Evolutionary conservation across 208 protist genomes (phyloP), one percentile per base, ranked within the genome.

Genomic region (Acanthamoeba polyphaga): DNA sequence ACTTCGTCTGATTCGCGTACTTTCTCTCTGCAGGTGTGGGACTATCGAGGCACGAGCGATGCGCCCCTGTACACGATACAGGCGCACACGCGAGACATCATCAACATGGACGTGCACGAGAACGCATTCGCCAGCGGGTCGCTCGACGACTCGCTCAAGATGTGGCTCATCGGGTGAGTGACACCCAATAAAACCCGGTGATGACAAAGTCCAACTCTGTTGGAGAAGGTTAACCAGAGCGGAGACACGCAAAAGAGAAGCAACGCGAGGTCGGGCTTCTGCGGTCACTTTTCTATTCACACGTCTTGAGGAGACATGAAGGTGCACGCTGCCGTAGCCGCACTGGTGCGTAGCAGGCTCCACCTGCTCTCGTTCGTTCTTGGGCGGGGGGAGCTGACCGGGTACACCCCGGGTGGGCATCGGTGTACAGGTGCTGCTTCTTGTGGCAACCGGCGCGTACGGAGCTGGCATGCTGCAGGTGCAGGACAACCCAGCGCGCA

Each of bases 81-180:
- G 34, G 91, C 91, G 9, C 91, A 94, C 49, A 29, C 49, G 4
- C 27, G 91, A 27, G 91, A 94, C 72, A 85, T 94, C 64, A 94
- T 94, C 91, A 94, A 94, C 72, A 94, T 94, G 91, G 91, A 94
- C 91, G 72, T 94, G 29, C 91, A 94, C 70, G 91, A 94, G 53
- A 53, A 85, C 70, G 27, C 51, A 8, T 60, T 85, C 53, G 64
- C 60, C 51, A 94, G 70, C 91, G 91, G 70, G 24, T 94, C 91
- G 43, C 32, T 85, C 6, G 91, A 94, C 22, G 46, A 46, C 49
- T 55, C 91, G 10, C 93, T 94, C 29, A 82, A 43, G 60, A 12
- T 94, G 34, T 94, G 72, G 70, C 10, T n/a, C 64, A 70, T 94
- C 68, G 27, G 19, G n/a, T 88, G 34, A 46, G 51, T 27, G 55